A percentile compares a stretch with the other conserved stretches of the same genome.
Conservation (phyloP, 1,284 basidiomycete species). For the Pterulicium gracile region DNA sequence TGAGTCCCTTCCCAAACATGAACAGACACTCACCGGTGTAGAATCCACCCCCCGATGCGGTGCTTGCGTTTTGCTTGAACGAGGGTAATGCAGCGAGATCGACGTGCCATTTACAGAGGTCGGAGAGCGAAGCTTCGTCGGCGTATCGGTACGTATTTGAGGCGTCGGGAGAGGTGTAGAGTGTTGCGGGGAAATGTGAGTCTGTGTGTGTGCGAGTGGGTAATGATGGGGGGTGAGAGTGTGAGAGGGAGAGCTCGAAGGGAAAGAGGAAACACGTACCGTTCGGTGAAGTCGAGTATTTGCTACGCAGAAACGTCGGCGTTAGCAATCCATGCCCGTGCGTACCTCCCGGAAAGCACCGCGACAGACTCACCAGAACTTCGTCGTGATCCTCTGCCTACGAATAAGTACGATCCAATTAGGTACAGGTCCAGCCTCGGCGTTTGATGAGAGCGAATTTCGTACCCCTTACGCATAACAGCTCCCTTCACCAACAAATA, state of each 20-base stretch:
- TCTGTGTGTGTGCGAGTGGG: conserved; percentile 28
- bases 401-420: too few species aligned
- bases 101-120: conserved; percentile 80
- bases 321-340: conserved; percentile 12
- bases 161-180: conserved; percentile 66
- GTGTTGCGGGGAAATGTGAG: conserved; percentile 62
- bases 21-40: conserved; percentile 61
- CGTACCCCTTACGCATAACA: conserved; percentile 70
- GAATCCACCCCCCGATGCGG: conserved; percentile 49
- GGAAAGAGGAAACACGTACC: conserved; percentile 30
- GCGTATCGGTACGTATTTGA: conserved; percentile 70
- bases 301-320: conserved; percentile 41
- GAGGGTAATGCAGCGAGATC: conserved; percentile 66
- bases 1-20: conserved; percentile 5
- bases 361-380: conserved; percentile 57
- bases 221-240: conserved; percentile 6
- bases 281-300: conserved; percentile 58
- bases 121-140: conserved; percentile 66
- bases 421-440: too few species aligned
- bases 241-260: conserved; percentile 2
- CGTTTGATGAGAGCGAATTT: too few species aligned
- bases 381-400: conserved; percentile 67
- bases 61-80: conserved; percentile 55
- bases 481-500: conserved; percentile 77
- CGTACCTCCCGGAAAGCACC: conserved; percentile 9